phyloP scores from a whole-genome alignment of 108 stramenopile species.

The Pelagomonas calceolata region DNA sequence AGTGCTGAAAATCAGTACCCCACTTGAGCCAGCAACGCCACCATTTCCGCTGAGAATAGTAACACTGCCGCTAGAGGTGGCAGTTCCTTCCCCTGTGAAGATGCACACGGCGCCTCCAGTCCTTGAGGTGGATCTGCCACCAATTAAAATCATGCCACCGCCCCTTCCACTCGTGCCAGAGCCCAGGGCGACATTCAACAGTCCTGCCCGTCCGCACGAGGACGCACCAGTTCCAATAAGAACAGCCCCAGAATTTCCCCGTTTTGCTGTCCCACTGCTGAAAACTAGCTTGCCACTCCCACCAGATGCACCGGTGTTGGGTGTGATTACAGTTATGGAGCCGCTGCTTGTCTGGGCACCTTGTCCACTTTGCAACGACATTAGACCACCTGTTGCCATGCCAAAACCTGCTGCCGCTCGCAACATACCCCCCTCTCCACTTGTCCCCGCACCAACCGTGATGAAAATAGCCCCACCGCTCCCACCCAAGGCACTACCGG shows the following conservation, averaged over 20 bases:
- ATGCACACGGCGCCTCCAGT: neutral
- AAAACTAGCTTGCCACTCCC: neutral
- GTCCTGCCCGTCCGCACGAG: neutral
- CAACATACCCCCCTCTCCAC: neutral
- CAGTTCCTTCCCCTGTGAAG: neutral
- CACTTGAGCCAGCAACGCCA: neutral
- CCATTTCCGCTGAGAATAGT: neutral
- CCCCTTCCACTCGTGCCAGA: neutral
- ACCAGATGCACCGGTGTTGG: neutral
- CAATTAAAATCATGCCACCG: constrained; percentile 5
- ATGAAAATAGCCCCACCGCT: neutral
- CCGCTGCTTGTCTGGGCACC: constrained; percentile 16
- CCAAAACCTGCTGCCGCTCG: neutral
- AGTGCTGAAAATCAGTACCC: neutral
- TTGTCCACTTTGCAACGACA: constrained; percentile 14
- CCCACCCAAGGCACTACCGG: neutral
- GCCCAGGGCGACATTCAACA: neutral
- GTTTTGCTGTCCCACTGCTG: neutral
- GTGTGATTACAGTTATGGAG: neutral
- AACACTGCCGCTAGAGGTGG: neutral
- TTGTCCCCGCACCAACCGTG: neutral
- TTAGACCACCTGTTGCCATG: constrained; percentile 11
- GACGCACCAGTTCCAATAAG: neutral
- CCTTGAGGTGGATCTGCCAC: neutral
- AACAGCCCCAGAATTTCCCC: neutral